Evolutionary conservation across 768 basidiomycete genomes (phyloP), one percentile per base, ranked within the genome.

Genomic region (Suillus subalutaceus): DNA sequence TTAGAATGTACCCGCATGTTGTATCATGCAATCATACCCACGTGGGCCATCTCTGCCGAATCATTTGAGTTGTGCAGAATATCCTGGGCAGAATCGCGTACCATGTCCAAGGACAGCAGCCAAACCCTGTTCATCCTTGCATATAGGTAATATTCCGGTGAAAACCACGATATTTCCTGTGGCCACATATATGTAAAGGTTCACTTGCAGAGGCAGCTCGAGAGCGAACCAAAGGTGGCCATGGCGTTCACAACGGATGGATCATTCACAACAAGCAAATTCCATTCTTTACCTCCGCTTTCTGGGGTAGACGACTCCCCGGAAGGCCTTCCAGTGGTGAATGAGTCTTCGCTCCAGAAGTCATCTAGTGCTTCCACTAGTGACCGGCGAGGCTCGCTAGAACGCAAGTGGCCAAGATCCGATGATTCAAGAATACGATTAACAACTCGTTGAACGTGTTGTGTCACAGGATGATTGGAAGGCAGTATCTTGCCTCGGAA

Each of bases 101-200:
- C 94, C 94, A 75, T 97, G 96, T 1, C 92, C 87, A 3, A 98
- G 78, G 1, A 97, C 90, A 20, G 90, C 89, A 1, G 96, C 93
- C 0, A 98, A 79, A 0, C 93, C 94, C 71, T 91, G 85, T 69
- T 95, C 93, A 67, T 94, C 88, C 67, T 79, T 80, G 56, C 88
- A 89, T 7, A 96, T 79, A 0, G 92, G 93, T 4, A 97, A 75
- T 43, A 97, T 93, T 0, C 96, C 96, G 0, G 94, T 95, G 72
- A 93, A 97, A 12, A 98, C 92, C 40, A 95, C 84, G 63, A 97
- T 89, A 60, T 89, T 84, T 1, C 90, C 91, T 88, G 71, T 35
- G 4, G 12, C n/a, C 44, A 48, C 53, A 26, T 60, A 37, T 10
- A 53, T 67, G 46, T 35, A 40, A 43, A 32, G 38, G 41, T 15